phyloP scores from a whole-genome alignment of 176 grass and related monocot species.

The Elymus sibiricus region DNA sequence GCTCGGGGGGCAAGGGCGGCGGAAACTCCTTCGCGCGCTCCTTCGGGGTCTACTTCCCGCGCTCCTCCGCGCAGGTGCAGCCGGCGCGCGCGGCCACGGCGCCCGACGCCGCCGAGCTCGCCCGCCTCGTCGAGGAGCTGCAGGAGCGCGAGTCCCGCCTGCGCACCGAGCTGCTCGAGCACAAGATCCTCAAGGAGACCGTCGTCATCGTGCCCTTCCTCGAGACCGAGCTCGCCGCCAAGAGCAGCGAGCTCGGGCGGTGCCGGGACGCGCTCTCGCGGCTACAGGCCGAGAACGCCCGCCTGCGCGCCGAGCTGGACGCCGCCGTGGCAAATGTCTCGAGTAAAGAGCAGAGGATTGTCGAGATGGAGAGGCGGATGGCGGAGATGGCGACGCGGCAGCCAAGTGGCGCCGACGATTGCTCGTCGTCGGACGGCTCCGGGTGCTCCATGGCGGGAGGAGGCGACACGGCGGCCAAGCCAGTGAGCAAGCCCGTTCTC shows the following conservation, averaged over 20 bases:
- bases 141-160: conserved; percentile 84
- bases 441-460: not conserved
- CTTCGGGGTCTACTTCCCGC: conserved; percentile 82
- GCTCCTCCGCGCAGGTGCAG: conserved; percentile 81
- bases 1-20: conserved; percentile 36
- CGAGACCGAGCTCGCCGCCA: conserved; percentile 61
- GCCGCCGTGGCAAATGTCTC: not conserved
- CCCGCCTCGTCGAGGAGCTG: conserved; percentile 81
- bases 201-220: conserved; percentile 87
- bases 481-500: not conserved
- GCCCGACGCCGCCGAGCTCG: conserved; percentile 54
- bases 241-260: conserved; percentile 57
- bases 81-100: conserved; percentile 49
- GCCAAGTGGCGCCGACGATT: conserved; percentile 35
- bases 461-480: not conserved
- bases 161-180: conserved; percentile 83
- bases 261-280: conserved; percentile 32
- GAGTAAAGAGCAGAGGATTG: conserved; percentile 32
- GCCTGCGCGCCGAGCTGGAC: conserved; percentile 52
- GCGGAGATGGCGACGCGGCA: conserved; percentile 34
- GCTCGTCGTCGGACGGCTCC: conserved; percentile 45
- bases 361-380: conserved; percentile 54
- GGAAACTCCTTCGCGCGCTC: conserved; percentile 48
- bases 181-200: conserved; percentile 93
- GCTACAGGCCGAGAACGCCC: conserved; percentile 68